Base-by-base conservation (phyloP, 2,329 filamentous ascomycete genomes). In the Curvularia eragrostidis region DNA sequence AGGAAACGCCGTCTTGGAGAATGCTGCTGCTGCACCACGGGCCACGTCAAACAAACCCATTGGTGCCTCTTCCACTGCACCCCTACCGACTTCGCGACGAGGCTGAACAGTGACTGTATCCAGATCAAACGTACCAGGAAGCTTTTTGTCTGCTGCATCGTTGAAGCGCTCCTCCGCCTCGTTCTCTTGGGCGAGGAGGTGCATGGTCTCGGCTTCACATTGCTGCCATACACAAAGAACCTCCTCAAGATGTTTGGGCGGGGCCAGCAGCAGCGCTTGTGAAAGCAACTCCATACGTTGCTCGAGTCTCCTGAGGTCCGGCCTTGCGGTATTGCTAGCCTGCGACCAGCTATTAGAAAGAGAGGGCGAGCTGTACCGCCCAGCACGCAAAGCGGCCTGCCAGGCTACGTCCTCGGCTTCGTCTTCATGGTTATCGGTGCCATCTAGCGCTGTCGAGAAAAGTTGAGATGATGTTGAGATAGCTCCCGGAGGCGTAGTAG, bases 201-300 rank as follows among this genome's bases (percentile, higher is more conserved):
- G 82, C 49, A 88, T 88, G 49, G 91, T 85, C 71, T 94, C 90
- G 67, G 91, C 89, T 70, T 96, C 91, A 63, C 90, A 93, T 43
- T 89, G 84, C 12, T 89, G 86, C 81, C 90, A 95, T 1, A 86
- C 87, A 48, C 87, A 88, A 3, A 95, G 79, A 13, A 95, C 90
- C 63, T 92, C 89, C 58, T 90, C 87, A 0, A 95, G 82, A 12
- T 89, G 86, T 0, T 83, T 79, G 0, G 87, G 78, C 1, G 91
- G 91, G 0, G 91, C 90, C 48, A 93, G 84, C 8, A 91, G 84
- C 18, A 95, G 81, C 1, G 91, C 90, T 12, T 89, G 87, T 1
- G 89, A 87, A 2, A 96, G 81, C 36, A 93, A 89, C 67, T 94
- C 91, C 72, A 93, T 91, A 21, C 91, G 86, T 72, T 94, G 91